Evolutionary conservation across 345 rosid genomes (phyloP).

Genomic region (Euclidium syriacum): DNA sequence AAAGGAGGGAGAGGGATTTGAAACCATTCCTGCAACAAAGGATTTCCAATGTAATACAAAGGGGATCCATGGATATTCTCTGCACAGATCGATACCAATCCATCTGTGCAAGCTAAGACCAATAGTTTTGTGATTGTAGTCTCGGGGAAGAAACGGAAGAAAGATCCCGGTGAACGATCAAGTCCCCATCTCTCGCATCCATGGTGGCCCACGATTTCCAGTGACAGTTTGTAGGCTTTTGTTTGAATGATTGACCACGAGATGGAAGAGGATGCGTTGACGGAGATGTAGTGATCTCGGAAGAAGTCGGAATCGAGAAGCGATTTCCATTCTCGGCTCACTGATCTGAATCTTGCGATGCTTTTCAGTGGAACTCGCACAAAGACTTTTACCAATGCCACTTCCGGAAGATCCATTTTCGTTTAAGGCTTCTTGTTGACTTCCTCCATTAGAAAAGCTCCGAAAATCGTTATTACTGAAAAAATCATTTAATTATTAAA

Average conservation of each 20-base stretch:
- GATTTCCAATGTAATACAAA: too few species aligned
- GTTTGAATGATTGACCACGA: not conserved
- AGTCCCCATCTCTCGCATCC: not conserved
- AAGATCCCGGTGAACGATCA: not conserved
- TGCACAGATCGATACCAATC: not conserved
- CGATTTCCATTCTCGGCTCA: not conserved
- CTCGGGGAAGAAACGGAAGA: too few species aligned
- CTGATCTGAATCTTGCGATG: not conserved
- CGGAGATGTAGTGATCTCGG: not conserved
- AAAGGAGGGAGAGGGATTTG: not conserved
- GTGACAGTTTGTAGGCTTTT: not conserved
- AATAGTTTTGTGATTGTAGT: not conserved
- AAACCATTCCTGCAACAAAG: not conserved
- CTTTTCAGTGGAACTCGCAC: not conserved
- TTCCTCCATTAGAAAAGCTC: too few species aligned
- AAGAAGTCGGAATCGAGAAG: not conserved
- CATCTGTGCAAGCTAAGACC: not conserved
- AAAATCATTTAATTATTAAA: too few species aligned
- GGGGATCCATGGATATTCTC: not conserved
- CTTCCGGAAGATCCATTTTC: too few species aligned
- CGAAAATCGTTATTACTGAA: too few species aligned
- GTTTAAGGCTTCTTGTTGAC: too few species aligned
- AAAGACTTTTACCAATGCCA: too few species aligned
- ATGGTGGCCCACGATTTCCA: not conserved
- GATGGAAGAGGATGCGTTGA: not conserved